Percentiles rank a stretch among this genome's conserved stretches.
Evolutionary conservation across 2,329 filamentous ascomycete species (phyloP).

Genomic region (Aphanocladium album): DNA sequence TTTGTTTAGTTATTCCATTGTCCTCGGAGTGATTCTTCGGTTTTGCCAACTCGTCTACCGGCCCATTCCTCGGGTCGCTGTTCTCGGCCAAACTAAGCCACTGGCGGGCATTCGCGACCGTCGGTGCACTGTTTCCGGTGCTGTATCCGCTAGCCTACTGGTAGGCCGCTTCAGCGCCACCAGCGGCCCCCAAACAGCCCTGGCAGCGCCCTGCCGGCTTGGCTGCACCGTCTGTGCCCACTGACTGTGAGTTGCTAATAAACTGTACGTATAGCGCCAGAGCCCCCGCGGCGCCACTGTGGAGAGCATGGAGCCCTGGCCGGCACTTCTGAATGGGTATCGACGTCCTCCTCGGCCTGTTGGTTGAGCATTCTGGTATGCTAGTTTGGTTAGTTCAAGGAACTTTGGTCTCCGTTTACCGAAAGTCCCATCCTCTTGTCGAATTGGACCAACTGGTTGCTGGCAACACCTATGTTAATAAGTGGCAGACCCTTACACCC

Average conservation of each 20-base stretch:
- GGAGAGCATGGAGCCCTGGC: neutral
- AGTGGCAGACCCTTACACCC: neutral
- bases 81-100: no score
- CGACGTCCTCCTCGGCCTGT: neutral
- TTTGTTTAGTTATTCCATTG: neutral
- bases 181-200: neutral
- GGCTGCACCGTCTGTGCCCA: neutral
- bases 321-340: neutral
- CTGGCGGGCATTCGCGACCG: neutral
- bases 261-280: no score
- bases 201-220: neutral
- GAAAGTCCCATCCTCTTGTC: neutral
- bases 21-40: no score
- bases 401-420: neutral
- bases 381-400: neutral
- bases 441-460: neutral
- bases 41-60: no score
- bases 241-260: neutral
- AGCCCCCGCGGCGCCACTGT: conserved; percentile 1
- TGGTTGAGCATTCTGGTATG: neutral
- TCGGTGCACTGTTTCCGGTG: neutral
- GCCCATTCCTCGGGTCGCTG: no score
- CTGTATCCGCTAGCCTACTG: neutral
- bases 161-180: neutral
- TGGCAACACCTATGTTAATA: neutral